Evolutionary conservation across 768 basidiomycete genomes (phyloP), one percentile per base, ranked within the genome.

Genomic region (Lactarius akahatsu): DNA sequence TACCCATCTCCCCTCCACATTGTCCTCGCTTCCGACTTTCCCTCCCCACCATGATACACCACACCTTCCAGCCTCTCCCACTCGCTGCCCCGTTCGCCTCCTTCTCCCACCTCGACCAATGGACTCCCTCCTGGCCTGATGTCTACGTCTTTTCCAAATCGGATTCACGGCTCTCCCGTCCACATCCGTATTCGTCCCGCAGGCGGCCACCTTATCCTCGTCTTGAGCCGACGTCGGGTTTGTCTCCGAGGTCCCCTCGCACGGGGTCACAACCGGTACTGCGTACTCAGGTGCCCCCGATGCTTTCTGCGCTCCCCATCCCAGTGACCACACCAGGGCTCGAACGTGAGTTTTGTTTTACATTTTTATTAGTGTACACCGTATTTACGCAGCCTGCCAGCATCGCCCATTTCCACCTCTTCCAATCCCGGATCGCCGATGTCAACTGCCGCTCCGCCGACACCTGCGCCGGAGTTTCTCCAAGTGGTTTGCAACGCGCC

Each of bases 401-500:
- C 69, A 82, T 81, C 77, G 61, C 76, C 80, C 8, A 75, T 83
- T 0, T 82, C 83, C 4, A 83, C 82, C 23, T 80, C 82, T n/a
- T 80, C 75, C 26, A 75, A 77, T 41, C 69, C 73, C 11, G 72
- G 71, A 54, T 74, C 74, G 40, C 69, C 72, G 52, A 65, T 70
- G 64, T 72, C 73, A 62, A 69, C 75, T 23, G 72, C 73, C 63
- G 52, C 70, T 13, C 69, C 74, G 41, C 72, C 75, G 23, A 72
- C 77, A 4, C 73, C 75, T 6, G 45, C 71, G 0, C 75, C 77
- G 1, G 70, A 73, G 26, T 38, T 76, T 11, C 69, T 82, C 54
- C 80, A 84, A 66, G 81, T 86, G 76, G 79, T 87, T 26, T 88
- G 86, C 78, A 82, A 86, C 67, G 85, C 86, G 2, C 88, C 88